Conservation (phyloP, 805 yeast genomes). For the Suhomyces sp. region DNA sequence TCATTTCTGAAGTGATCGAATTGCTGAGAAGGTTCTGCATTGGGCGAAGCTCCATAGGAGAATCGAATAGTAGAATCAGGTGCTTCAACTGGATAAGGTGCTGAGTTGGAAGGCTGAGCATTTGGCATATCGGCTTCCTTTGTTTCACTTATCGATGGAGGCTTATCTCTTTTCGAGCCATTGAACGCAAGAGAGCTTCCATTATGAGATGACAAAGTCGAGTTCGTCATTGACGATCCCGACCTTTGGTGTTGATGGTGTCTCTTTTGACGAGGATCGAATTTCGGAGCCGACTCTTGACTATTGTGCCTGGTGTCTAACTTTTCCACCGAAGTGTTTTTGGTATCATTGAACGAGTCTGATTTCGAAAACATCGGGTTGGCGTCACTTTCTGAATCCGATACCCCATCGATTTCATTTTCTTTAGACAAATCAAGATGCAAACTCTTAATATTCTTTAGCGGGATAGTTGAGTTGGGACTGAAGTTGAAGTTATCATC, state of each 20-base stretch:
- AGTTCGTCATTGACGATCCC: neutral
- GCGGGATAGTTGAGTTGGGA: slow-evolving; percentile 9
- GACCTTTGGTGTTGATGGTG: slow-evolving; percentile 1
- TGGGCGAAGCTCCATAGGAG: slow-evolving; percentile 8
- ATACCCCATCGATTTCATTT: slow-evolving; percentile 5
- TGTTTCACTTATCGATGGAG: neutral
- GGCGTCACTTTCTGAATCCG: slow-evolving; percentile 6
- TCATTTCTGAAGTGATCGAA: slow-evolving; percentile 15
- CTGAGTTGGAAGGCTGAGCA: neutral
- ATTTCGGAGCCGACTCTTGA: neutral
- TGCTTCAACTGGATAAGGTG: neutral
- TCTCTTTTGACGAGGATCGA: slow-evolving; percentile 3
- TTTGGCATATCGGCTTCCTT: no score
- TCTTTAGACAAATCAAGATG: slow-evolving; percentile 13
- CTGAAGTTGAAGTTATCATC: slow-evolving; percentile 14
- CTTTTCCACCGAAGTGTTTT: slow-evolving; percentile 5
- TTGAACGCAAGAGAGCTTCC: slow-evolving; percentile 23
- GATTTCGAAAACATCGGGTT: slow-evolving; percentile 3
- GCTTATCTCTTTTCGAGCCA: slow-evolving; percentile 24
- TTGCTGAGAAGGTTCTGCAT: slow-evolving; percentile 10
- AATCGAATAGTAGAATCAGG: slow-evolving; percentile 1
- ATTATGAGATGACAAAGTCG: neutral
- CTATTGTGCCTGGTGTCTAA: slow-evolving; percentile 3
- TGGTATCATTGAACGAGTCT: slow-evolving; percentile 7
- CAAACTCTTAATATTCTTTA: slow-evolving; percentile 23